Base-by-base conservation (phyloP, 1,284 basidiomycete species). In the Ceratobasidium sp. region DNA sequence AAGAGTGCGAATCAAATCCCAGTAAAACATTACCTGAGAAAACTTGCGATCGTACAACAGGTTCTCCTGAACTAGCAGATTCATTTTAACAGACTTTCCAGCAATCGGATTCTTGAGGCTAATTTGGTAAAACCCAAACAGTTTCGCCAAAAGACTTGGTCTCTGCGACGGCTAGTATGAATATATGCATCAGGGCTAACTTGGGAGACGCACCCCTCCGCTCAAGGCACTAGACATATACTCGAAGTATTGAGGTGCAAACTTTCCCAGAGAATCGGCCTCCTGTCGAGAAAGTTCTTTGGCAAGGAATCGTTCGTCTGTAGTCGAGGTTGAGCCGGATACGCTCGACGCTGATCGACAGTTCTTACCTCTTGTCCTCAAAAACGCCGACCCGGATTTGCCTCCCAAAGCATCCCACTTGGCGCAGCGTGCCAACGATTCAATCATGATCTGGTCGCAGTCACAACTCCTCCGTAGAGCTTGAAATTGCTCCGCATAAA, bases 401-500 rank as follows among this genome's bases (percentile, higher is more conserved):
- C 98, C 98, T 34, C 98, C 98, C 73, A 88, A 92, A 1, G 95
- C 92, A 81, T 99, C 92, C 92, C 97, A 99, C 81, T 98, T 98
- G 79, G 97, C 88, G 81, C 98, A 99, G 8, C 98, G 87, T 1
- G 97, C 91, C 6, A 99, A 85, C 0, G 94, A 96, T 81, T 98
- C 96, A 59, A 98, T 89, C 84, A 98, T 94, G 78, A 92, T 94
- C 79, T 92, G 92, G 78, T 97, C 94, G 80, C 96, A 98, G 76
- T 95, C 94, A 79, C 97, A 98, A 14, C 92, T 95, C 64, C 93
- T 87, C 22, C 98, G 90, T 54, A 99, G 83, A 4, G 95, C 95
- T 79, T 98, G 96, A 78, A 99, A 99, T 81, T 98, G 96, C 81
- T 99, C 96, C 0, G 96, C 95, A 81, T 96, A 98, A 74, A 99